Evolutionary conservation across 2,329 filamentous ascomycete species (phyloP).

Genomic region (Chrysosporium keratinophilum): DNA sequence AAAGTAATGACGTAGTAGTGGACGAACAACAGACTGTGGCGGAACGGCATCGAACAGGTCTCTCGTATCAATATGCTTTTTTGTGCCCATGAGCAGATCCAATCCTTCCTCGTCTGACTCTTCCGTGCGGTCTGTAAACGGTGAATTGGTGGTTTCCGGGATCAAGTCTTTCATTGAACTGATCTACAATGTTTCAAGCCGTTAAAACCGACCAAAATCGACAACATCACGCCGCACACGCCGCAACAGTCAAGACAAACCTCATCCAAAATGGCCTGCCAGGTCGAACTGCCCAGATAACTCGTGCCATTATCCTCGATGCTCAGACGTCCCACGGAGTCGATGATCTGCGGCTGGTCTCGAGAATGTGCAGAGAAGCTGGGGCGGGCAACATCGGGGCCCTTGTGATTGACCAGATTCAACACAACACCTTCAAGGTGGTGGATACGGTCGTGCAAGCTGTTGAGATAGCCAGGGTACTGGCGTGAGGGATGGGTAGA

Average conservation of each 20-base stretch:
- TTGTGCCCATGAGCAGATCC: constrained; percentile 1
- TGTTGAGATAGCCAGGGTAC: constrained; percentile 8
- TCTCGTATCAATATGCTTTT: background rate
- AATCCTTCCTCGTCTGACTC: background rate
- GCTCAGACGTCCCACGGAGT: constrained; percentile 15
- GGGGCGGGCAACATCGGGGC: background rate
- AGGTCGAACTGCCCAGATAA: constrained; percentile 26
- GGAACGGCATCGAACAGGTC: constrained; percentile 2
- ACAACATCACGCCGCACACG: constrained; percentile 7
- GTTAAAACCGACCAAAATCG: background rate
- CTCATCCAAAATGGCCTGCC: constrained; percentile 24
- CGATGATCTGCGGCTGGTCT: background rate
- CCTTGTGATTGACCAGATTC: constrained; percentile 16
- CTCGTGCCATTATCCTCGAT: constrained; percentile 21
- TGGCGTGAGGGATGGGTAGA: background rate
- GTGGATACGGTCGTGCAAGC: constrained; percentile 9
- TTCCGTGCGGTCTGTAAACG: background rate
- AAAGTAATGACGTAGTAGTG: background rate
- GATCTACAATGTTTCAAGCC: background rate
- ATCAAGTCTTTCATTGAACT: constrained; percentile 4
- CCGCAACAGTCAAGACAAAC: constrained; percentile 22
- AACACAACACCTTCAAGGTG: constrained; percentile 22
- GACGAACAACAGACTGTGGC: background rate
- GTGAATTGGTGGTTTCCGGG: background rate
- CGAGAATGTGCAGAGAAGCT: background rate